These are phyloP conservation scores for Alectoria sarmentosa DNA, from an alignment of 495 filamentous ascomycete genomes.

Conservation along the genomic window DNA sequence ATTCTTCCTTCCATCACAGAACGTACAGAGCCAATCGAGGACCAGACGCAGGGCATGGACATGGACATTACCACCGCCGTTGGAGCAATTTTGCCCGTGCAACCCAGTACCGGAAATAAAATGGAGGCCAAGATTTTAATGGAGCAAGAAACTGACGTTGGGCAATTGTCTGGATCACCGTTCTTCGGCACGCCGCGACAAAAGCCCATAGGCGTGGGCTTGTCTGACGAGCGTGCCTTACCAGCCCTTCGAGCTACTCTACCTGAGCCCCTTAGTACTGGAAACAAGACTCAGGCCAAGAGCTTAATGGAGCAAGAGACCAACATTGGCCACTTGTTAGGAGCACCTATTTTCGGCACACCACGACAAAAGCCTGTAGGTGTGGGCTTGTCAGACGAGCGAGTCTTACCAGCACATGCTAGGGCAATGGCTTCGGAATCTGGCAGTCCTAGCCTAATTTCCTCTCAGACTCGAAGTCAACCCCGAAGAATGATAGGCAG, in stretches of 20 bases:
- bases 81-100: constrained; percentile 48
- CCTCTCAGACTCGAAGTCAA: constrained; percentile 43
- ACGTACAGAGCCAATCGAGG: constrained; percentile 35
- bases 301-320: constrained; percentile 53
- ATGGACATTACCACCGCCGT: constrained; percentile 56
- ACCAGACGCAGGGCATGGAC: constrained; percentile 42
- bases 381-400: constrained; percentile 22
- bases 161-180: constrained; percentile 48
- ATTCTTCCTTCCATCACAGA: constrained; percentile 45
- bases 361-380: constrained; percentile 23
- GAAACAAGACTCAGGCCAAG: constrained; percentile 45
- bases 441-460: constrained; percentile 52
- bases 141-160: constrained; percentile 52
- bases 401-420: constrained; percentile 19
- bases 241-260: constrained; percentile 35
- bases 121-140: constrained; percentile 50
- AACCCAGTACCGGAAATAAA: constrained; percentile 35
- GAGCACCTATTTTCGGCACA: constrained; percentile 47
- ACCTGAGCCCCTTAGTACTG: constrained; percentile 33
- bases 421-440: constrained; percentile 45
- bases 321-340: constrained; percentile 46
- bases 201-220: constrained; percentile 22
- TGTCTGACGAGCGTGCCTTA: constrained; percentile 18
- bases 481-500: constrained; percentile 44
- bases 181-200: constrained; percentile 38